Percentiles rank a stretch among this genome's conserved stretches.
phyloP scores from a whole-genome alignment of 257 asterid genomes.

The Hygrophila difformis region DNA sequence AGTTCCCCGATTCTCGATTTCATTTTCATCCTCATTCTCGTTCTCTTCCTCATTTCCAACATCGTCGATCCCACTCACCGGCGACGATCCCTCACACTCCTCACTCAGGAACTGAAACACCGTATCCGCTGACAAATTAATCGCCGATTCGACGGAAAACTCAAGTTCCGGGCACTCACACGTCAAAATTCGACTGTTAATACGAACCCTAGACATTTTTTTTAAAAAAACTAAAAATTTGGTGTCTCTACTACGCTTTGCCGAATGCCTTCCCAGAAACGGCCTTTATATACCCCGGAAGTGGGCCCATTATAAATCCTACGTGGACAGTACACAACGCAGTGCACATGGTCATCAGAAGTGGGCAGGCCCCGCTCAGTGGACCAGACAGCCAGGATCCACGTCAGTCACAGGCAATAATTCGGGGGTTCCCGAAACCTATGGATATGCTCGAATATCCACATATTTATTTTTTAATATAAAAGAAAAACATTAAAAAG shows the following conservation, averaged over 20 bases:
- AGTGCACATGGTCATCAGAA: background rate
- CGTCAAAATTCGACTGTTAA: constrained; percentile 53
- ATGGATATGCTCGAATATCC: constrained; percentile 79
- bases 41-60: too few relatives aligned
- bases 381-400: constrained; percentile 67
- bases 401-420: constrained; percentile 50
- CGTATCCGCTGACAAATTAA: constrained; percentile 62
- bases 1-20: constrained; percentile 11
- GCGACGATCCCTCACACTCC: constrained; percentile 37
- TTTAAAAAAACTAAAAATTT: constrained; percentile 11
- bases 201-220: constrained; percentile 32
- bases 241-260: background rate
- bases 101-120: constrained; percentile 64
- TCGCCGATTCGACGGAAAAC: constrained; percentile 39
- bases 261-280: background rate
- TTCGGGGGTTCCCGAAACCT: constrained; percentile 13
- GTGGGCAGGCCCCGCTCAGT: constrained; percentile 8
- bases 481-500: background rate
- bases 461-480: background rate
- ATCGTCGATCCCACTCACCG: constrained; percentile 28
- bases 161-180: constrained; percentile 37
- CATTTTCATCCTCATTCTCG: constrained; percentile 31
- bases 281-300: background rate
- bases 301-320: background rate
- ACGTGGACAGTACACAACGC: constrained; percentile 20